Evolutionary conservation across 176 grass and related monocot genomes (phyloP), one percentile per base, ranked within the genome.

Genomic region (Puya raimondii): DNA sequence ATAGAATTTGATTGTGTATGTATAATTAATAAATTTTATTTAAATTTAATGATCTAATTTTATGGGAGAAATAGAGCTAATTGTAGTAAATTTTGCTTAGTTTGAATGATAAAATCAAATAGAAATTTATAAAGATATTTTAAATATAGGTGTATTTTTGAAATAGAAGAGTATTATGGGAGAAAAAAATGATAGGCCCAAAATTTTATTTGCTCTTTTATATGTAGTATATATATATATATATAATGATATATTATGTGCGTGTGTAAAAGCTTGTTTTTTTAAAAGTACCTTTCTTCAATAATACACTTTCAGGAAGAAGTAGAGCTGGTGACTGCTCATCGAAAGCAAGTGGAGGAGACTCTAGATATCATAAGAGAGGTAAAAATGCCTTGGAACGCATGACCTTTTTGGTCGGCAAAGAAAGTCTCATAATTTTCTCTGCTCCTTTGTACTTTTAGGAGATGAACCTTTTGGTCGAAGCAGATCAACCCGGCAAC

Each of bases 291-390:
- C 25, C 84, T 70, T 33, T 23, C 49, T 72, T 72, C 48, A 14
- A 64, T 61, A 33, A 65, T 76, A 52, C 66, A 47, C 47, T 73
- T 13, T 12, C 82, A 99, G 95, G 95, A 91, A 91, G 90, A 99
- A 76, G 95, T 91, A 69, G 85, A 88, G 84, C 69, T 99, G 76
- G 85, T 99, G 23, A 75, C n/a, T 9, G 87, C 90, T 74, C 95
- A 99, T 65, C 71, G 87, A n/a, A 94, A 88, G 67, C 95, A 99
- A 66, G 80, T 99, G 51, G 95, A 99, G 75, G 95, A 90, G 23
- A 91, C 90, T 48, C 57, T 99, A 64, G 87, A 99, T 53, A 91
- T 99, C 6, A 87, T 99, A 11, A 88, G 20, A 71, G 90, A 94
- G 85, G 95, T 86, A 56, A 84, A 68, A 58, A 58, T 53, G 1